Percentiles rank a stretch among this genome's conserved stretches.
phyloP scores from a whole-genome alignment of 108 stramenopile genomes.

The Nitzschia sp. region DNA sequence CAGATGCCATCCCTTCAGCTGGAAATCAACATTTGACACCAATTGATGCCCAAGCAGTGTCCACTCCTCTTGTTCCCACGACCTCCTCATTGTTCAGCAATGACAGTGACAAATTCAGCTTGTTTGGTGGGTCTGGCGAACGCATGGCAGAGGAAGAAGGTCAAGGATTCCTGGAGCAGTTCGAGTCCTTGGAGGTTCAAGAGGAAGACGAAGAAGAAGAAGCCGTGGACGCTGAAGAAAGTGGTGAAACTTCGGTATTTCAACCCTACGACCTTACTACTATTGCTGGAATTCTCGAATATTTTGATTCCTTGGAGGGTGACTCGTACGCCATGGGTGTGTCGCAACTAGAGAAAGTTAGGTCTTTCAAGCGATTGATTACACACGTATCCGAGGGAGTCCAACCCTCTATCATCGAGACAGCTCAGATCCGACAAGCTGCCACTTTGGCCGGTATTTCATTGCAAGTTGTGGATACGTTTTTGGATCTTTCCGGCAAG shows the following conservation, averaged over 20 bases:
- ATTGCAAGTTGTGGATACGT: constrained; percentile 14
- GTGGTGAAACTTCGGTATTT: constrained; percentile 1
- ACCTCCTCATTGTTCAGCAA: not conserved
- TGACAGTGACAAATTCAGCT: not conserved
- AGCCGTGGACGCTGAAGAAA: not conserved
- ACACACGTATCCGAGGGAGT: constrained; percentile 17
- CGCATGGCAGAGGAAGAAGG: not conserved
- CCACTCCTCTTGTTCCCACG: not conserved
- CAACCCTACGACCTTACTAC: not conserved
- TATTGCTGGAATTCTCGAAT: constrained; percentile 1
- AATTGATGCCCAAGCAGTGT: not conserved
- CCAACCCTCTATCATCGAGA: constrained; percentile 30
- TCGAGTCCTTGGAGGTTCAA: constrained; percentile 14
- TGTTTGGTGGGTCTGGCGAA: not conserved
- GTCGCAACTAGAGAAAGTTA: constrained; percentile 4
- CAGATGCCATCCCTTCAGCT: no score
- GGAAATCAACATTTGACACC: not conserved
- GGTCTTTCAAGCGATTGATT: constrained; percentile 18
- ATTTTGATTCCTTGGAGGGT: constrained; percentile 1
- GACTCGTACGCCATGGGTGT: constrained; percentile 1
- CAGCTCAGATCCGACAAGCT: constrained; percentile 32
- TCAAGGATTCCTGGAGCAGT: constrained; percentile 20
- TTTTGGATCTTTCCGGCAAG: constrained; percentile 13
- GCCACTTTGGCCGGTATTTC: constrained; percentile 23
- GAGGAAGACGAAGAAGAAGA: not conserved